phyloP scores from a whole-genome alignment of 139 green algal genomes.

The Pseudopediastrum boryanum region DNA sequence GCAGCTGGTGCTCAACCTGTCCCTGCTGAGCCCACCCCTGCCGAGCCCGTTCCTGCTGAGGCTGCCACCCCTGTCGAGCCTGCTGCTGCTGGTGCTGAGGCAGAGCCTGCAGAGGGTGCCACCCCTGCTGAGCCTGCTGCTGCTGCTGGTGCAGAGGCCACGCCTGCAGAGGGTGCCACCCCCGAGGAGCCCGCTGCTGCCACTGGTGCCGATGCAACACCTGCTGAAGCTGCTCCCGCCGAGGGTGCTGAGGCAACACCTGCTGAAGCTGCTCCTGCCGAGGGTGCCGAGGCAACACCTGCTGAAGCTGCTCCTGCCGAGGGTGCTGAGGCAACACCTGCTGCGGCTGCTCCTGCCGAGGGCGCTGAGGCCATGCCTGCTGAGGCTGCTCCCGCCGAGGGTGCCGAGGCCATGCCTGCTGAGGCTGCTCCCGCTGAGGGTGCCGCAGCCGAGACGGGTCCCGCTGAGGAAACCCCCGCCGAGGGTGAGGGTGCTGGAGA shows the following conservation, averaged over 20 bases:
- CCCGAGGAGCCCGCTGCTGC: too few relatives aligned
- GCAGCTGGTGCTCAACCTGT: neutral
- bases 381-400: neutral
- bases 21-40: neutral
- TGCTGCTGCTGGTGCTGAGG: slow-evolving; percentile 13
- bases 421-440: too few relatives aligned
- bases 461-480: too few relatives aligned
- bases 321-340: neutral
- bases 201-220: slow-evolving; percentile 4
- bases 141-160: neutral
- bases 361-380: slow-evolving; percentile 14
- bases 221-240: slow-evolving; percentile 5
- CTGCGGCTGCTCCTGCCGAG: slow-evolving; percentile 12
- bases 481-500: too few relatives aligned
- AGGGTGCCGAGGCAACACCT: neutral
- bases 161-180: too few relatives aligned
- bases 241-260: neutral
- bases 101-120: slow-evolving; percentile 12
- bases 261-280: neutral
- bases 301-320: neutral
- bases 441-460: too few relatives aligned
- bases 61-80: neutral
- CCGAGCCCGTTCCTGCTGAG: neutral
- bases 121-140: neutral
- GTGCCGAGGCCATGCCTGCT: neutral